Evolutionary conservation across 1,139 yeast genomes (phyloP), one percentile per base, ranked within the genome.

Genomic region (Taphrina pruni): DNA sequence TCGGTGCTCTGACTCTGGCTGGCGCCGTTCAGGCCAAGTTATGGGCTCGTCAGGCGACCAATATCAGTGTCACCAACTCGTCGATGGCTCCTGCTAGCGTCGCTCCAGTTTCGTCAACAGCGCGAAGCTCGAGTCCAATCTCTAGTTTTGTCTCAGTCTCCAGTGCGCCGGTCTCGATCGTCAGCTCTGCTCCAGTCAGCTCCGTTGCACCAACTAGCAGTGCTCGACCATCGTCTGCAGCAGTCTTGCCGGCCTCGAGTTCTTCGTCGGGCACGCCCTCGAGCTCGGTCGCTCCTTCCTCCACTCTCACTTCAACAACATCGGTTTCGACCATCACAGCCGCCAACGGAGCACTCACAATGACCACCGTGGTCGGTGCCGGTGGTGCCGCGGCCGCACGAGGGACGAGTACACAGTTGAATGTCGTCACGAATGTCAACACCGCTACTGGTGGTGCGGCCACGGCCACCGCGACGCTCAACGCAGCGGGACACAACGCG

Each of bases 271-370:
- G 36, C 21, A n/a, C 62, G 21, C n/a, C 54, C 17, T 45, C 54
- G 11, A 26, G 51, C 43, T 14, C 62, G 14, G 26, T 14, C 14
- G 39, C 43, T 32, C n/a, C 51, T 17, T 45, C 54, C 2, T 58
- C 62, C 35, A n/a, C 62, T 1, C 12, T 20, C 11, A 20, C 43
- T 7, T 6, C 58, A 5, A 35, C 20, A 11, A 35, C 58, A 35
- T 35, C 43, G 26, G 58, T 36, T 20, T 7, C 26, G 26, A n/a
- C n/a, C 17, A 45, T 39, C 41, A 58, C 54, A 9, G 62, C 62
- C 21, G 62, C 62, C n/a, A 39, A 26, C 12, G 61, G 52, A 9
- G 45, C 67, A n/a, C 43, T 45, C 56, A 64, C 67, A 36, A 54
- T 57, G 60, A 41, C 60, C 32, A 54, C 60, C 39, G 56, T 64